Percentiles rank a stretch among this genome's conserved stretches.
phyloP scores from a whole-genome alignment of 2,329 filamentous ascomycete genomes.

The Alternaria incomplexa region DNA sequence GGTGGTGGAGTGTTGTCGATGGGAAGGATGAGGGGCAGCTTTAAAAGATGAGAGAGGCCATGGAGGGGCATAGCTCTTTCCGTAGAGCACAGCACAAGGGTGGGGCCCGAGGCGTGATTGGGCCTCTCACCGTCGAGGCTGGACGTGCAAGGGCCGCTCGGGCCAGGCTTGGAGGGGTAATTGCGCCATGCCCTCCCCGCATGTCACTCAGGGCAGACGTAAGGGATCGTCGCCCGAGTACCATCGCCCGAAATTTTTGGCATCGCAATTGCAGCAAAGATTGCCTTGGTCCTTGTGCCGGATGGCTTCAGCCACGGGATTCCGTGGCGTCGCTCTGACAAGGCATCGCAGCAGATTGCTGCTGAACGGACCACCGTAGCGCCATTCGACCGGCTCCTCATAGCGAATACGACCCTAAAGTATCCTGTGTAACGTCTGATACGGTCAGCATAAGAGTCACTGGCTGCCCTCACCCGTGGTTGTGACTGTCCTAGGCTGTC shows the following conservation, averaged over 20 bases:
- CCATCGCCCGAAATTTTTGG: background rate
- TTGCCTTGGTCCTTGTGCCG: background rate
- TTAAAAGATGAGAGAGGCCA: constrained; percentile 14
- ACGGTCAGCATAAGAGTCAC: background rate
- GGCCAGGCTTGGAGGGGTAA: constrained; percentile 17
- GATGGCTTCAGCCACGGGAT: background rate
- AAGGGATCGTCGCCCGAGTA: background rate
- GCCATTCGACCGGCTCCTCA: constrained; percentile 6
- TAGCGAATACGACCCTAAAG: constrained; percentile 3
- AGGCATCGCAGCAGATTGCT: background rate
- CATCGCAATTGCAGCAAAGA: background rate
- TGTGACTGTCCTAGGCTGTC: background rate
- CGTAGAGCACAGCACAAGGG: constrained; percentile 14
- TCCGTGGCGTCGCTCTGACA: background rate
- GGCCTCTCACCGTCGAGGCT: constrained; percentile 4
- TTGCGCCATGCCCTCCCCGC: constrained; percentile 1
- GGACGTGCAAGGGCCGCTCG: constrained; percentile 9
- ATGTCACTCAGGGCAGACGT: constrained; percentile 17
- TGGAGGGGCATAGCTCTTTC: constrained; percentile 19
- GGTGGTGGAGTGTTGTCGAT: constrained; percentile 19
- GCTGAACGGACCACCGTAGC: background rate
- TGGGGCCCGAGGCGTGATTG: constrained; percentile 14
- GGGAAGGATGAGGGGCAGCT: constrained; percentile 21
- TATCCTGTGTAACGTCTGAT: background rate
- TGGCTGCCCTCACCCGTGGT: background rate